Percentiles rank a stretch among this genome's conserved stretches.
Evolutionary conservation across 2,329 filamentous ascomycete species (phyloP).

Genomic region (Calonectria naviculata): DNA sequence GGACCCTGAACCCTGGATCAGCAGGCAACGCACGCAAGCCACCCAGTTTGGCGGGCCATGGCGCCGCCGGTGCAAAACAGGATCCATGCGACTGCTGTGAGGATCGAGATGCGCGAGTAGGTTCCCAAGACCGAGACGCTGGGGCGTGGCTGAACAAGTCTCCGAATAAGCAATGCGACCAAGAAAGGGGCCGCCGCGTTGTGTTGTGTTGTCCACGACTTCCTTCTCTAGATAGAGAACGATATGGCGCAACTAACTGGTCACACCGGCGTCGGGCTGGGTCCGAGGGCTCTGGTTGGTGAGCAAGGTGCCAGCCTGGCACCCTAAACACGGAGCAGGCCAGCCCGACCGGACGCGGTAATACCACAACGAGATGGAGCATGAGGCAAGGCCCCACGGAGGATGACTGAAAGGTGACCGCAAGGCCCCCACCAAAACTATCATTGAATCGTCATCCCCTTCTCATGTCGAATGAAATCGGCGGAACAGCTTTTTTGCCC

Average conservation of each 20-base stretch:
- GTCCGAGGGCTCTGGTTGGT: background rate
- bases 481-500: background rate
- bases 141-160: constrained; percentile 37
- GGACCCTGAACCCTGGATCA: constrained; percentile 7
- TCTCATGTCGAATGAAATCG: background rate
- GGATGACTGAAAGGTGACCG: background rate
- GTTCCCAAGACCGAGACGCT: constrained; percentile 19
- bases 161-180: constrained; percentile 32
- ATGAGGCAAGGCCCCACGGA: constrained; percentile 1
- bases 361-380: background rate
- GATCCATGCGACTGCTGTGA: constrained; percentile 7
- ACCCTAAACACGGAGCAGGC: background rate
- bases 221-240: background rate
- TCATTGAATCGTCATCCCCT: constrained; percentile 7
- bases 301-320: background rate
- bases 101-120: constrained; percentile 13
- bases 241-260: background rate
- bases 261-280: background rate
- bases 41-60: background rate
- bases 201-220: background rate
- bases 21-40: constrained; percentile 8
- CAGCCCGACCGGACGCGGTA: background rate
- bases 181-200: background rate
- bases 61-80: background rate
- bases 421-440: background rate